Evolutionary conservation across 371 early-diverging fungal species (phyloP).

Genomic region (Haplosporangium sp.): DNA sequence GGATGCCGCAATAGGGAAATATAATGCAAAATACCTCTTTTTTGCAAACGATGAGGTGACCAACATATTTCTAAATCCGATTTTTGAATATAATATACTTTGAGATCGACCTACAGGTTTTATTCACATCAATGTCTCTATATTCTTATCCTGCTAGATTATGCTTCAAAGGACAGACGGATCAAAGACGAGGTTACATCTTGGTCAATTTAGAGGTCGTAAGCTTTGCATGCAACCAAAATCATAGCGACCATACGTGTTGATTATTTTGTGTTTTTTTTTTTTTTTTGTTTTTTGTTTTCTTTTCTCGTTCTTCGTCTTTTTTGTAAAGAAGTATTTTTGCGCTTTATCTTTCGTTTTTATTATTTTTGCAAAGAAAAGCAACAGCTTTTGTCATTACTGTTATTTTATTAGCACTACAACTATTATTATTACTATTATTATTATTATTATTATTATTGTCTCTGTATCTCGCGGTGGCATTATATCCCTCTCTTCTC

Average conservation of each 20-base stretch:
- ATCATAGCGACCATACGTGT: conserved; percentile 11
- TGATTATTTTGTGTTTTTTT: background rate
- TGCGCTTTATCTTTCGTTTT: background rate
- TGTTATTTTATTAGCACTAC: background rate
- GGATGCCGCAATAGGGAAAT: conserved; percentile 48
- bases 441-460: background rate
- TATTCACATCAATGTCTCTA: background rate
- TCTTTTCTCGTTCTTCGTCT: background rate
- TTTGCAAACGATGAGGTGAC: conserved; percentile 43
- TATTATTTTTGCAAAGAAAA: conserved; percentile 2
- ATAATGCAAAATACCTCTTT: conserved; percentile 47
- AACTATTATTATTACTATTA: background rate
- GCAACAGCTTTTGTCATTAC: conserved; percentile 1
- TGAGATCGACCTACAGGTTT: background rate
- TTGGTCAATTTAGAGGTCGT: conserved; percentile 37
- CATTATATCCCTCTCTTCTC: background rate
- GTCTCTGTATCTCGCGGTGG: conserved; percentile 3
- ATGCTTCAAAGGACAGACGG: conserved; percentile 49
- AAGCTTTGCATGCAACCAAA: conserved; percentile 53
- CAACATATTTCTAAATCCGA: background rate
- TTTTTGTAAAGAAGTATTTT: conserved; percentile 1
- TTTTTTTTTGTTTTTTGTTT: background rate
- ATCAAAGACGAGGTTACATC: conserved; percentile 47
- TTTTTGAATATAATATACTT: background rate
- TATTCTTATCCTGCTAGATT: conserved; percentile 23